phyloP scores from a whole-genome alignment of 805 yeast genomes.

The Starmerella riodocensis region DNA sequence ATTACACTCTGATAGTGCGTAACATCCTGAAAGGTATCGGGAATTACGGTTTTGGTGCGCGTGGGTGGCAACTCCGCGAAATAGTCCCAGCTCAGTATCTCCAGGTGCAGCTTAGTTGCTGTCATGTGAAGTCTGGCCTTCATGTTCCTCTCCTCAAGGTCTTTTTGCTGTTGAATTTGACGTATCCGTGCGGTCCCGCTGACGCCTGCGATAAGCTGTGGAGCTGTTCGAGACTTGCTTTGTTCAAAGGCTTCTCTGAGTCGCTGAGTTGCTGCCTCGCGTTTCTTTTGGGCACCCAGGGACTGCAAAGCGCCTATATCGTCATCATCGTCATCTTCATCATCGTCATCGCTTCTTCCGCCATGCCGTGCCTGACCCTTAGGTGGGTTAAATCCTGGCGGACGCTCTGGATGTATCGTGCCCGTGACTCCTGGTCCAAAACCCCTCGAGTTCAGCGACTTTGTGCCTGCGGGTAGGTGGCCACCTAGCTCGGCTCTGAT shows the following conservation, averaged over 20 bases:
- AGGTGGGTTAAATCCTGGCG: slow-evolving; percentile 35
- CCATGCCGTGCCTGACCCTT: neutral
- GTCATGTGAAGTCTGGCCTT: slow-evolving; percentile 66
- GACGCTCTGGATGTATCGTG: slow-evolving; percentile 36
- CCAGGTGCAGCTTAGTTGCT: slow-evolving; percentile 57
- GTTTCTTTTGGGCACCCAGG: slow-evolving; percentile 18
- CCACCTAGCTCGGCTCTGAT: slow-evolving; percentile 5
- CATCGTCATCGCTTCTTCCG: slow-evolving; percentile 25
- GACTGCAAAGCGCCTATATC: slow-evolving; percentile 24
- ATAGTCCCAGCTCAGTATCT: slow-evolving; percentile 67
- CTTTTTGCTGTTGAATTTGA: slow-evolving; percentile 24
- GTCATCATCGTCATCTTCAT: slow-evolving; percentile 32
- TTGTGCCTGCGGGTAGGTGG: neutral
- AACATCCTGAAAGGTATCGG: slow-evolving; percentile 42
- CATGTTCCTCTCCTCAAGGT: slow-evolving; percentile 52
- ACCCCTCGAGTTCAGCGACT: too few relatives aligned
- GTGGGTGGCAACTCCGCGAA: slow-evolving; percentile 41
- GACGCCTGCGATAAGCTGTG: neutral
- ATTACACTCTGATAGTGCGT: slow-evolving; percentile 56
- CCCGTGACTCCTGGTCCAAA: neutral
- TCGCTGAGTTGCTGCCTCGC: slow-evolving; percentile 13
- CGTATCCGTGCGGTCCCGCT: neutral
- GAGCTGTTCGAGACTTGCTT: slow-evolving; percentile 2
- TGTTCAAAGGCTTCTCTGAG: slow-evolving; percentile 12
- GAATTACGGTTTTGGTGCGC: slow-evolving; percentile 35